These are phyloP conservation scores for Trichophyton verrucosum DNA, from an alignment of 2,329 filamentous ascomycete genomes.

Conservation along the genomic window DNA sequence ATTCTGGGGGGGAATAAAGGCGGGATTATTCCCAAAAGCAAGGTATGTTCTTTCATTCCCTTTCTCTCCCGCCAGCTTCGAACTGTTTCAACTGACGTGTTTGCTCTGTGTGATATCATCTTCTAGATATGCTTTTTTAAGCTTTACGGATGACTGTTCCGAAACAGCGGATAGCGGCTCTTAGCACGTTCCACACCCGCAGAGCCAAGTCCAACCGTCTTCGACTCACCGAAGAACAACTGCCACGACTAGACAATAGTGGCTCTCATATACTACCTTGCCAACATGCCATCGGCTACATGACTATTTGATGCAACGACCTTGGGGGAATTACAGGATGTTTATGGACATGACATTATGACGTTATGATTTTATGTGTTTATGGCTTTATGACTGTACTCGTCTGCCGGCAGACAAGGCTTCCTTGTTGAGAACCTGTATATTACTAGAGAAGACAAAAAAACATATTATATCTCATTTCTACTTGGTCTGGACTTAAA, in stretches of 20 bases:
- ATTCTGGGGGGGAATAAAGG: neutral
- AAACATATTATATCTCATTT: no score
- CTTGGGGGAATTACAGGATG: no score
- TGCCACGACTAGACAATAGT: neutral
- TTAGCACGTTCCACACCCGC: neutral
- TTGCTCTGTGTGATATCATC: neutral
- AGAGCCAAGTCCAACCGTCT: neutral
- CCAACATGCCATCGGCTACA: neutral
- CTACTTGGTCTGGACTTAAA: no score
- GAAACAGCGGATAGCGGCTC: neutral
- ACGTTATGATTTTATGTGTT: no score
- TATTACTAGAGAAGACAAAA: no score
- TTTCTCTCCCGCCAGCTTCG: neutral
- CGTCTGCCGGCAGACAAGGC: no score
- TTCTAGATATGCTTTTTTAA: constrained; percentile 2
- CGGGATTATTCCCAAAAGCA: neutral
- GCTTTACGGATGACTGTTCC: neutral
- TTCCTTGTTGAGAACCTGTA: no score
- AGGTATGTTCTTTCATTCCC: neutral
- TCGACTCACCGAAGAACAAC: neutral
- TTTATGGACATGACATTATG: no score
- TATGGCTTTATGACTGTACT: no score
- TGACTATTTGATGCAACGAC: no score
- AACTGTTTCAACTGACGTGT: neutral
- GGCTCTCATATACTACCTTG: neutral